Base-by-base conservation (phyloP, 768 basidiomycete genomes). In the Daedaleopsis sinensis region DNA sequence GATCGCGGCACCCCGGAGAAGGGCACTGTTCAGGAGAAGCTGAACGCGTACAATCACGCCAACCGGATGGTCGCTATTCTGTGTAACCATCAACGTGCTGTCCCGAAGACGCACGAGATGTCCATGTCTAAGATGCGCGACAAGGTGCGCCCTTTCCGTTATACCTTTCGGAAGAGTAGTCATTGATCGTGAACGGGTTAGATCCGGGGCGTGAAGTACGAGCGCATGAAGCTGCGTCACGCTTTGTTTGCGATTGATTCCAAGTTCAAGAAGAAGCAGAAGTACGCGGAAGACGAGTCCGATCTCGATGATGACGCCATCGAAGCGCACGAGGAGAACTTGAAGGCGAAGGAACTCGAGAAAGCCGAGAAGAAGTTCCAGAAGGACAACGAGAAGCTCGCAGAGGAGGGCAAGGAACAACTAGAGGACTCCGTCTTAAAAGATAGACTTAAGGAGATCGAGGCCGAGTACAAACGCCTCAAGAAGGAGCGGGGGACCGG, bases 1-100 rank as follows among this genome's bases (percentile, higher is more conserved):
- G 93, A 96, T 67, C 82, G 87, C 63, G 84, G 85, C 55, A 89
- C 83, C 9, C 87, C 85, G 3, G 79, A 81, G 66, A 79, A 86
- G 66, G 88, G 85, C 1, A 88, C 91, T 2, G 79, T 93, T n/a
- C 93, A 95, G 68, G 96, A 99, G 79, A 98, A 97, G 78, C 81
- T 98, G 51, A 94, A 96, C 58, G 92, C 94, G 19, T 99, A 98
- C 78, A 98, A 98, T 69, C 90, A 93, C 51, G 96, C 97, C 11
- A 98, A 99, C 76, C 91, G 97, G 47, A 84, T 90, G 82, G 97
- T 98, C 16, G 97, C 97, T 62, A 94, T 98, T 62, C 80, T 99
- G 39, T 99, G 97, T 82, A 99, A 99, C 83, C 97, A 99, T 91
- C 96, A 98, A 75, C 85, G 94, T 75, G 88, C 87, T 59, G 94